Base-by-base conservation (phyloP, 768 basidiomycete genomes). In the Trametes maxima region DNA sequence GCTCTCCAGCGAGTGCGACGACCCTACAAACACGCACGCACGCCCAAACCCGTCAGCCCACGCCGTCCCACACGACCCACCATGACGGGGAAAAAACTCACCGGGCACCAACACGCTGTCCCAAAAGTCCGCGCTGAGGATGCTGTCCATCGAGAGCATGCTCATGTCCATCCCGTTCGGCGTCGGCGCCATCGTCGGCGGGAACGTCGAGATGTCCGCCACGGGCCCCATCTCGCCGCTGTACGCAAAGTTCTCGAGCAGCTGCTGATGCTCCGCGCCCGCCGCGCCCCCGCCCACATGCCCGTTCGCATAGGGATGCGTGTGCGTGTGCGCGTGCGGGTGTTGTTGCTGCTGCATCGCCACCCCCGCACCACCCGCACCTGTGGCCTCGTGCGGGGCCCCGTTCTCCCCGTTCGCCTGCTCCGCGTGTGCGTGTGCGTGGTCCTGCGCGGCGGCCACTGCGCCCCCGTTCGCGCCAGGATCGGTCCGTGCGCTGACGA, bases 61-160 rank as follows among this genome's bases (percentile, higher is more conserved):
- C 49, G 37, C 25, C 33, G 13, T 33, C 10, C 17, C 42, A 49
- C 19, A 58, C 46, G 58, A 49, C 60, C 51, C 3, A 24, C 10
- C 16, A 11, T 5, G 47, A 25, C 14, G 12, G 53, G 12, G 36
- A 39, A 14, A 17, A 54, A 46, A 80, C 86, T 58, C 69, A 90
- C 91, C 92, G 63, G 92, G 92, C 24, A 94, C 88, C 37, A 94
- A 82, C 68, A 94, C 85, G 65, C 82, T 92, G 73, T 94, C 93
- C 93, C 92, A 94, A 73, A 94, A 94, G 43, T 85, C 85, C 60
- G 79, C 85, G 62, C 85, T 88, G 54, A 94, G 77, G 44, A 94
- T 87, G 68, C 85, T 88, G 67, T 94, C 92, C 88, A 94, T 92
- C 52, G 90, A 87, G 62, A 94, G 69, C 76, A 81, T 73, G 59